Percentiles rank a stretch among this genome's conserved stretches.
These are phyloP conservation scores for Endocarpon pusillum DNA, from an alignment of 495 filamentous ascomycete genomes.

Conservation along the genomic window DNA sequence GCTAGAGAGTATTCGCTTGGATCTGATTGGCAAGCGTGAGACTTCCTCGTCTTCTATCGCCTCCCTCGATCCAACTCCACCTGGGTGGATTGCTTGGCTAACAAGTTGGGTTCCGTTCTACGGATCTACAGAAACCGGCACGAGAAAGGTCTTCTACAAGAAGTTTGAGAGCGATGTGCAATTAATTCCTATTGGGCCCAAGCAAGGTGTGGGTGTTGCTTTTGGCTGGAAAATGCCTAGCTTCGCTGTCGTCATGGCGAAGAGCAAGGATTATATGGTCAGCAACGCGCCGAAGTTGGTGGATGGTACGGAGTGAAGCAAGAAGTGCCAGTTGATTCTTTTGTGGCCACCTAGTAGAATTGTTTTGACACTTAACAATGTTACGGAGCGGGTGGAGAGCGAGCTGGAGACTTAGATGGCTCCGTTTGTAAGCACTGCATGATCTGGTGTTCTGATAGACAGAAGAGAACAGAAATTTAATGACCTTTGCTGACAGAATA, in stretches of 20 bases:
- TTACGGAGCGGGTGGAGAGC: too few relatives aligned
- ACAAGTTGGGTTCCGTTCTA: not conserved
- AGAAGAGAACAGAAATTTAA: too few relatives aligned
- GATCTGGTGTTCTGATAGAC: too few relatives aligned
- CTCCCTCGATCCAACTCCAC: not conserved
- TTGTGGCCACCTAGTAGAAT: too few relatives aligned
- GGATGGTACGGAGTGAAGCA: not conserved
- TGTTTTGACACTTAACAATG: too few relatives aligned
- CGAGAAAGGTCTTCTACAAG: slow-evolving; percentile 11
- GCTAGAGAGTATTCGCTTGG: slow-evolving; percentile 6
- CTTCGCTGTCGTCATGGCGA: slow-evolving; percentile 9
- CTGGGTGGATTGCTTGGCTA: not conserved
- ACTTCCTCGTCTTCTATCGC: not conserved
- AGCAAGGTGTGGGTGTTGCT: slow-evolving; percentile 9
- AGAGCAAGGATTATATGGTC: slow-evolving; percentile 11
- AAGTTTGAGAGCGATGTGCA: slow-evolving; percentile 17
- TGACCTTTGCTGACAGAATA: too few relatives aligned
- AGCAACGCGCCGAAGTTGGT: slow-evolving; percentile 5
- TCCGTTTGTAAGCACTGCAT: too few relatives aligned
- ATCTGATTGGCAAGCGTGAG: slow-evolving; percentile 2
- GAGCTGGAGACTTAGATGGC: too few relatives aligned
- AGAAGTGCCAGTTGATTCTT: too few relatives aligned
- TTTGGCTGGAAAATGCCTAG: slow-evolving; percentile 16
- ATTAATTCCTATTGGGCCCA: slow-evolving; percentile 14
- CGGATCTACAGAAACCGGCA: not conserved